A percentile compares a stretch with the other conserved stretches of the same genome.
These are phyloP conservation scores for Phyllosticta citrichinensis DNA, from an alignment of 2,329 filamentous ascomycete genomes.

Conservation along the genomic window DNA sequence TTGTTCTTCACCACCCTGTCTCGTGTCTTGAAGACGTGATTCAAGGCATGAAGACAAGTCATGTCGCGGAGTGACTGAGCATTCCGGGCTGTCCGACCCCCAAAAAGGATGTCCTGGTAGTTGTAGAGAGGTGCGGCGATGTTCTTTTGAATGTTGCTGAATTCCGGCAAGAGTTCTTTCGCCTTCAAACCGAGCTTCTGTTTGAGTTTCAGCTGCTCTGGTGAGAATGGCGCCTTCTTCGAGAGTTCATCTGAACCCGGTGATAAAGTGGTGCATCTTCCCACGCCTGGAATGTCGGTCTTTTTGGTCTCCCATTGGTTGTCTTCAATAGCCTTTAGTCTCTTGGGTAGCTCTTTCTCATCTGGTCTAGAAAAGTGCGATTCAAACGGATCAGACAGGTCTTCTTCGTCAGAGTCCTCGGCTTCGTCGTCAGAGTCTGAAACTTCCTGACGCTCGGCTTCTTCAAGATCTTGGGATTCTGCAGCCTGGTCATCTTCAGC, in stretches of 20 bases:
- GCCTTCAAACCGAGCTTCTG: conserved; percentile 22
- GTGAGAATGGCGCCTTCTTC: conserved; percentile 17
- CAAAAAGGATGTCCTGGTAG: conserved; percentile 73
- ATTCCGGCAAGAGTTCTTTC: conserved; percentile 29
- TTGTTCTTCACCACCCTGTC: conserved; percentile 92
- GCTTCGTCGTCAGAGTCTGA: conserved; percentile 31
- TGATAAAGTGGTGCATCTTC: conserved; percentile 21
- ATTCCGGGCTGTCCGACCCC: conserved; percentile 59
- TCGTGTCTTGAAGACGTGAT: conserved; percentile 88
- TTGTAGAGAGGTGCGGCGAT: conserved; percentile 66
- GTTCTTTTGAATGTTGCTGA: conserved; percentile 53
- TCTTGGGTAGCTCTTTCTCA: conserved; percentile 47
- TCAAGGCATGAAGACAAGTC: conserved; percentile 72
- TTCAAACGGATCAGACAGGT: conserved; percentile 62
- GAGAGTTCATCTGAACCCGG: conserved; percentile 13
- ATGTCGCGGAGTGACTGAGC: conserved; percentile 60
- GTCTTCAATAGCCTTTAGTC: conserved; percentile 35
- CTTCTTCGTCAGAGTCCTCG: conserved; percentile 35
- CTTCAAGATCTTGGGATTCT: conserved; percentile 18
- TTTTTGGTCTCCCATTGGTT: conserved; percentile 41
- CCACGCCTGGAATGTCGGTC: conserved; percentile 17
- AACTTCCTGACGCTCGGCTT: conserved; percentile 17
- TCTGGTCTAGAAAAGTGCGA: conserved; percentile 65
- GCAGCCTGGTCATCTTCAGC: conserved; percentile 15
- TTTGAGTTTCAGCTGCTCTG: conserved; percentile 24